Conservation (phyloP, 2,329 filamentous ascomycete species). For the Penicillium nordicum region DNA sequence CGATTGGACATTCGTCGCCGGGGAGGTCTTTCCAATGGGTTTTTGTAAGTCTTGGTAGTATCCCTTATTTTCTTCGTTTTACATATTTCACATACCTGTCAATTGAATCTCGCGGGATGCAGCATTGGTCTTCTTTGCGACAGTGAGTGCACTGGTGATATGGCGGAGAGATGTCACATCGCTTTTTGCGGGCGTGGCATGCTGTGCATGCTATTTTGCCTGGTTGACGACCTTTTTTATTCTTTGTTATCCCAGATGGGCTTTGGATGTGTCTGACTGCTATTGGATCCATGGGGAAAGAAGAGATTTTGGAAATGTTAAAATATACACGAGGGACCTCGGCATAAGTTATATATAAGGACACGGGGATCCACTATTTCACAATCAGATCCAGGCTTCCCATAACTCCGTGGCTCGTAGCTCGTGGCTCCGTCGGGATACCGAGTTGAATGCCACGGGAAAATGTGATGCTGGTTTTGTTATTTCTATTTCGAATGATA, state of each 20-base stretch:
- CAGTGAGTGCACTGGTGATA: slow-evolving; percentile 6
- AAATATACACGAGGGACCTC: background rate
- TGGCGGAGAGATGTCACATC: slow-evolving; percentile 2
- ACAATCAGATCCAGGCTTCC: background rate
- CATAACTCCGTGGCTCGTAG: background rate
- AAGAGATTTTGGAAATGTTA: background rate
- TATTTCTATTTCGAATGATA: background rate
- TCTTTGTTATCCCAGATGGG: slow-evolving; percentile 1
- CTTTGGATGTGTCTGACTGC: background rate
- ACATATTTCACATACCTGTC: slow-evolving; percentile 1
- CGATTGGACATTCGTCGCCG: background rate
- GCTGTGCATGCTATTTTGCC: slow-evolving; percentile 6
- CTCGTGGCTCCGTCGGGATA: background rate
- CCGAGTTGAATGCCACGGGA: background rate
- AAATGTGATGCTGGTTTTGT: background rate
- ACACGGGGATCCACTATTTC: background rate
- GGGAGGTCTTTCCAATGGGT: background rate
- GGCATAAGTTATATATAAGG: background rate
- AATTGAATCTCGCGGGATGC: slow-evolving; percentile 1
- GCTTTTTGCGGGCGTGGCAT: slow-evolving; percentile 7
- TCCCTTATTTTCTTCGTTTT: background rate
- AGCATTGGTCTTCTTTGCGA: background rate
- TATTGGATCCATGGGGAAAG: background rate
- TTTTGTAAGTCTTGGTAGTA: background rate
- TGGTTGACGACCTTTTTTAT: slow-evolving; percentile 2